Base-by-base conservation (phyloP, 371 early-diverging fungal genomes). In the Mortierella sp. region DNA sequence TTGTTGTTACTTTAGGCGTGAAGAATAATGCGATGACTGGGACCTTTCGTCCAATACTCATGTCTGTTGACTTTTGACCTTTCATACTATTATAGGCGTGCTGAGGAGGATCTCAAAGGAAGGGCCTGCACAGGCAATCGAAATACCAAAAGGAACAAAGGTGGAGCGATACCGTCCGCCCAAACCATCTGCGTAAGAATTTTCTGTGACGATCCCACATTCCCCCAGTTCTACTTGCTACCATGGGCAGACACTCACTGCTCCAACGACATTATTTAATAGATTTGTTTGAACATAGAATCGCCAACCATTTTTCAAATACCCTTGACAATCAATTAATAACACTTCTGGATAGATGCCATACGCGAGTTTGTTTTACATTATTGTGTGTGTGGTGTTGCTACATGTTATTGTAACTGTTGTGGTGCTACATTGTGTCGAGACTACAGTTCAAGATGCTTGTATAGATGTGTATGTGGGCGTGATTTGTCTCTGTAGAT, bases 171-270 rank as follows among this genome's bases (percentile, higher is more conserved):
- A 81, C 34, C 38, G 3, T 14, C 84, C 84, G 16, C 60, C 74
- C 4, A 79, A 76, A 34, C 60, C 73, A 24, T 84, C 84, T 13
- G 78, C 84, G 81, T 84, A 76, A 80, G 84, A 31, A 2, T 38
- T 4, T 9, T 31, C 31, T n/a, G 24, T 55, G 7, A 24, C 38
- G 26, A 73, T 38, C 24, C 60, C 24, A 55, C 0, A 6, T 6
- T 34, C 21, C 34, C 7, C 10, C 10, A 34, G 11, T 26, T 38
- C 38, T 34, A 19, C 6, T 24, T 21, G 21, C 28, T 55, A 34
- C 8, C 14, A 16, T 1, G 45, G 13, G 34, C 8, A 42, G 8
- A 26, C 45, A 34, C 34, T 31, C 16, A 34, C 50, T 65, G 73
- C 9, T n/a, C n/a, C 19, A 19, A 8, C n/a, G 24, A 9, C 38